A percentile compares a stretch with the other conserved stretches of the same genome.
Evolutionary conservation across 164 flowering plant genomes (phyloP).

Genomic region (Kalanchoe fedtschenkoi): DNA sequence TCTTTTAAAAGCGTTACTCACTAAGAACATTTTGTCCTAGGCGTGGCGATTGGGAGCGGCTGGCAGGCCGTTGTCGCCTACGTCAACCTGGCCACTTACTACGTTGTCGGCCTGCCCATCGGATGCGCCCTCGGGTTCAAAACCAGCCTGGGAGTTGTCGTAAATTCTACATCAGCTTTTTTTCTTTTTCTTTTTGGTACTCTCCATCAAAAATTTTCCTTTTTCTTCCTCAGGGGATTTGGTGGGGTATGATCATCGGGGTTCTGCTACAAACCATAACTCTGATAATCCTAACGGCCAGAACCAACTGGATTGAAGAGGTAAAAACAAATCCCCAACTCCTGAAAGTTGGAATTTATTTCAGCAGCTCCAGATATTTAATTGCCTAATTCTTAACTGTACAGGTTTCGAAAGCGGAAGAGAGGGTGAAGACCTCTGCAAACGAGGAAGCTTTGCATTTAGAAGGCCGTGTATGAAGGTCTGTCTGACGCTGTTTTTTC

Average conservation of each 20-base stretch:
- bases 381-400: neutral
- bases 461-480: constrained; percentile 4
- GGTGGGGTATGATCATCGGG: constrained; percentile 76
- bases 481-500: neutral
- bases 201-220: neutral
- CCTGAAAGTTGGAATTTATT: neutral
- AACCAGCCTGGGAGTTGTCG: constrained; percentile 50
- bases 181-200: neutral
- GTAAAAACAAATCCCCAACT: constrained; percentile 17
- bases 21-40: neutral
- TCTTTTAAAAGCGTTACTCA: neutral
- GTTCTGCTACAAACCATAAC: constrained; percentile 47
- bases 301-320: constrained; percentile 63
- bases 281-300: constrained; percentile 42
- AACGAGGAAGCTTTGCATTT: constrained; percentile 19
- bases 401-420: constrained; percentile 44
- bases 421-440: constrained; percentile 30
- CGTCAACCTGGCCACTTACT: constrained; percentile 57
- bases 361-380: neutral
- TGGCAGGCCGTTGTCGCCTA: constrained; percentile 80
- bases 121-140: constrained; percentile 77
- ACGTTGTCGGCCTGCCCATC: constrained; percentile 64
- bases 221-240: constrained; percentile 43
- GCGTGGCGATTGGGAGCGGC: constrained; percentile 52
- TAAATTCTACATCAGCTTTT: constrained; percentile 17